These are phyloP conservation scores for Macrotyloma uniflorum DNA, from an alignment of 306 rosid species.

Conservation along the genomic window DNA sequence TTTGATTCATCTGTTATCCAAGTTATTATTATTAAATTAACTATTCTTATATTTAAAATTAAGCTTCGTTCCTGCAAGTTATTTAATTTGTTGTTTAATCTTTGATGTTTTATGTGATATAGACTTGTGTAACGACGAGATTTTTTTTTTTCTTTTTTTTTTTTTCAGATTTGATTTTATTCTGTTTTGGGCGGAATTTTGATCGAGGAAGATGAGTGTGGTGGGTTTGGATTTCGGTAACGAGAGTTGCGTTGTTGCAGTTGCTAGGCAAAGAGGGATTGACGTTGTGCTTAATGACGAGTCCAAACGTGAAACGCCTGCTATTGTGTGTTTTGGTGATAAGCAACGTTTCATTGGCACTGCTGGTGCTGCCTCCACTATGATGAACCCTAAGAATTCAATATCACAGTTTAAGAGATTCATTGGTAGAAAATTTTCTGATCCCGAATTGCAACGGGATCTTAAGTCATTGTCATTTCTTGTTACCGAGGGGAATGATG, in stretches of 20 bases:
- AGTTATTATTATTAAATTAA: neutral
- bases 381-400: slow-evolving; percentile 96
- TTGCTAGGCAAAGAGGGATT: slow-evolving; percentile 92
- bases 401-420: slow-evolving; percentile 82
- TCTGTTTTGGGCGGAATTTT: neutral
- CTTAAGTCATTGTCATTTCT: slow-evolving; percentile 67
- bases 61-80: neutral
- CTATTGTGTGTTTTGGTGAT: slow-evolving; percentile 90
- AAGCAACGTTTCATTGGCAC: slow-evolving; percentile 95
- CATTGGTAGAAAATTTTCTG: slow-evolving; percentile 69
- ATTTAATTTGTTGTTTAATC: neutral
- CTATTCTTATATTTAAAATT: too few relatives aligned
- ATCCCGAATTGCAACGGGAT: slow-evolving; percentile 83
- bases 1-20: neutral
- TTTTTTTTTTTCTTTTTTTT: neutral
- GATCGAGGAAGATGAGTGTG: slow-evolving; percentile 73
- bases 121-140: neutral
- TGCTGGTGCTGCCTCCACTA: slow-evolving; percentile 90
- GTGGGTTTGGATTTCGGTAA: slow-evolving; percentile 98
- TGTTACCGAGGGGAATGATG: slow-evolving; percentile 80
- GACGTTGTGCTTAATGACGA: slow-evolving; percentile 97
- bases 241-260: slow-evolving; percentile 93
- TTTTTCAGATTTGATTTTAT: neutral
- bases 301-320: slow-evolving; percentile 93
- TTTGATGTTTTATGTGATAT: neutral